These are phyloP conservation scores for Phlyctochytrium arcticum DNA, from an alignment of 192 early-diverging fungal genomes.

Conservation along the genomic window DNA sequence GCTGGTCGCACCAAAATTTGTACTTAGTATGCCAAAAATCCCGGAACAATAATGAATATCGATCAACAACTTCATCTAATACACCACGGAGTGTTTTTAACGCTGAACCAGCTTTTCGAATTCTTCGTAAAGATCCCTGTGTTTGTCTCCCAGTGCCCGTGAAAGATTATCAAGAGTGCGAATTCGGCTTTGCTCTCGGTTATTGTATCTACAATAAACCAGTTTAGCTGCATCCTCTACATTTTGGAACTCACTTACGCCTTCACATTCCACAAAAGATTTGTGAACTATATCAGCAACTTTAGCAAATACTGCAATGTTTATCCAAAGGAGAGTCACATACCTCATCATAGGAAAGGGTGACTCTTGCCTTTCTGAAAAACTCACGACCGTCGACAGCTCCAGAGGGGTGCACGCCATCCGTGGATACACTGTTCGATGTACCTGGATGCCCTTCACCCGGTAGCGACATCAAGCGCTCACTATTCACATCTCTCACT, in stretches of 20 bases:
- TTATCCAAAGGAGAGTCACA: background rate
- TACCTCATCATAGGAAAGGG: conserved; percentile 31
- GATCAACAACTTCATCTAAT: background rate
- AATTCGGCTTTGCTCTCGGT: conserved; percentile 13
- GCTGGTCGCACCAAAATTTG: conserved; percentile 15
- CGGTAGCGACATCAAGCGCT: no score
- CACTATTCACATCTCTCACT: no score
- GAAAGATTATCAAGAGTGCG: conserved; percentile 10
- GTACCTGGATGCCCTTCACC: background rate
- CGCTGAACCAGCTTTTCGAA: conserved; percentile 15
- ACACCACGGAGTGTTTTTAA: background rate
- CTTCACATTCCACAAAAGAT: conserved; percentile 19
- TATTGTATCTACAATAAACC: conserved; percentile 34
- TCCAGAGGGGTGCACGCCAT: no score
- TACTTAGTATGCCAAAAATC: conserved; percentile 28
- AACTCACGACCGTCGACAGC: conserved; percentile 28
- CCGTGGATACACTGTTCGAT: no score
- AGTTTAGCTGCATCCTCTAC: background rate
- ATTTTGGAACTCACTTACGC: conserved; percentile 12
- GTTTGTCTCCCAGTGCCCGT: conserved; percentile 10
- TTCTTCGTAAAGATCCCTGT: conserved; percentile 9
- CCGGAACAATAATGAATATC: background rate
- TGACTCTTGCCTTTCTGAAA: conserved; percentile 16
- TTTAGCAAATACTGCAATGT: no score
- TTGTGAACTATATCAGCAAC: conserved; percentile 17